Evolutionary conservation across 2,329 filamentous ascomycete species (phyloP).

Genomic region (Metarhizium album): DNA sequence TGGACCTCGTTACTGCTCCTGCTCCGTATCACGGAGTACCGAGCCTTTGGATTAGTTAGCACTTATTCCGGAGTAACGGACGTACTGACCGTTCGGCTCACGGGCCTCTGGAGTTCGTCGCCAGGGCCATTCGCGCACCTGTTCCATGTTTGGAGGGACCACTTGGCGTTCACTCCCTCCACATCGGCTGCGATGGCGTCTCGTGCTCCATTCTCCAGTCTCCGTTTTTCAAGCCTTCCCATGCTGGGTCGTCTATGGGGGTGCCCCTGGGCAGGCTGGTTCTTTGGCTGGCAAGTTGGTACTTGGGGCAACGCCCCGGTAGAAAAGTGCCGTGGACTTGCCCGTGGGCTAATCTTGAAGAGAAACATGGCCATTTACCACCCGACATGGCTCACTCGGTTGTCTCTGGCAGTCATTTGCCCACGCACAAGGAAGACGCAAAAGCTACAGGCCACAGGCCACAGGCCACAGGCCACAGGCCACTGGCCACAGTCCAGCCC

Average conservation of each 20-base stretch:
- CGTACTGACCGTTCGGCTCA: not conserved
- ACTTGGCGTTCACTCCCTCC: not conserved
- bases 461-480: not conserved
- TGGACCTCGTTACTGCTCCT: too few species aligned
- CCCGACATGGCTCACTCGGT: not conserved
- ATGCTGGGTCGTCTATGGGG: not conserved
- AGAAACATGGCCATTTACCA: not conserved
- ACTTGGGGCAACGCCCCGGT: too few species aligned
- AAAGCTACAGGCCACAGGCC: too few species aligned
- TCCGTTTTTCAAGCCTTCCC: not conserved
- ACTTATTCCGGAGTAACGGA: not conserved
- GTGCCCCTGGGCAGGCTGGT: not conserved
- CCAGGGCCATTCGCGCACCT: too few species aligned
- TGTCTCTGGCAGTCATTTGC: not conserved
- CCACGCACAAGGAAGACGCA: not conserved
- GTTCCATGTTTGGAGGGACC: not conserved
- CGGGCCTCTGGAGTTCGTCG: not conserved
- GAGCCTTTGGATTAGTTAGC: not conserved
- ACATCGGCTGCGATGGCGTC: not conserved
- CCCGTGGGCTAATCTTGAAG: not conserved
- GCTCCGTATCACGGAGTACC: too few species aligned
- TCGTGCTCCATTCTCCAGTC: not conserved
- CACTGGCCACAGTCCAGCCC: not conserved
- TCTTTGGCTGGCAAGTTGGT: not conserved
- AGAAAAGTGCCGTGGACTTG: not conserved